These are phyloP conservation scores for Lagenidium giganteum DNA, from an alignment of 352 stramenopile genomes.

Conservation along the genomic window DNA sequence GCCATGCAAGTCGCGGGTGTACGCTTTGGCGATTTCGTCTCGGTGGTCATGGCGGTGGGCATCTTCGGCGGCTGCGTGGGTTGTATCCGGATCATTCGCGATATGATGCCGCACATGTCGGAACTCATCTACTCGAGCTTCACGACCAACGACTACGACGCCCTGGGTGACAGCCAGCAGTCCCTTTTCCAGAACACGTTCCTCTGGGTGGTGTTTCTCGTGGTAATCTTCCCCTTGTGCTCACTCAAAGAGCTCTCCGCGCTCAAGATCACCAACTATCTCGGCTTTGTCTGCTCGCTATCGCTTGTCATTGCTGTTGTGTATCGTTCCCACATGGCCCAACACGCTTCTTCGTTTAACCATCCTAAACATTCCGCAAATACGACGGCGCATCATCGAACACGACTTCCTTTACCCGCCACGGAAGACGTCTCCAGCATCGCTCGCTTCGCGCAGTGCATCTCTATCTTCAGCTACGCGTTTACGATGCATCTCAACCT, in stretches of 20 bases:
- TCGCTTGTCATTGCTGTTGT: constrained; percentile 17
- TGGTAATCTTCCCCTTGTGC: constrained; percentile 19
- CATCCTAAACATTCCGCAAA: neutral
- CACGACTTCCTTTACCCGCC: too few species aligned
- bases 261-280: constrained; percentile 17
- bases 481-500: constrained; percentile 33
- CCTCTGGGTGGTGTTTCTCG: constrained; percentile 15
- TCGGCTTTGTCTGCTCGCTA: constrained; percentile 20
- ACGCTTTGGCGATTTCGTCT: constrained; percentile 14
- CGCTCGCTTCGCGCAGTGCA: constrained; percentile 13
- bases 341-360: neutral
- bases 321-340: constrained; percentile 5
- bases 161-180: neutral
- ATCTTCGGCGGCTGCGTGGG: constrained; percentile 26
- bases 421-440: neutral
- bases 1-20: constrained; percentile 6
- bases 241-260: constrained; percentile 16
- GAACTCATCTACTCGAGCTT: neutral
- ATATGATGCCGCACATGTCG: constrained; percentile 15
- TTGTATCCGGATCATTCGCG: constrained; percentile 18
- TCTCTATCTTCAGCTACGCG: constrained; percentile 29
- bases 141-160: neutral
- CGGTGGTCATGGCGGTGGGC: constrained; percentile 16
- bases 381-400: neutral
- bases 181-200: constrained; percentile 2